Evolutionary conservation across 108 stramenopile genomes (phyloP).

Genomic region (Conticribra guillardii): DNA sequence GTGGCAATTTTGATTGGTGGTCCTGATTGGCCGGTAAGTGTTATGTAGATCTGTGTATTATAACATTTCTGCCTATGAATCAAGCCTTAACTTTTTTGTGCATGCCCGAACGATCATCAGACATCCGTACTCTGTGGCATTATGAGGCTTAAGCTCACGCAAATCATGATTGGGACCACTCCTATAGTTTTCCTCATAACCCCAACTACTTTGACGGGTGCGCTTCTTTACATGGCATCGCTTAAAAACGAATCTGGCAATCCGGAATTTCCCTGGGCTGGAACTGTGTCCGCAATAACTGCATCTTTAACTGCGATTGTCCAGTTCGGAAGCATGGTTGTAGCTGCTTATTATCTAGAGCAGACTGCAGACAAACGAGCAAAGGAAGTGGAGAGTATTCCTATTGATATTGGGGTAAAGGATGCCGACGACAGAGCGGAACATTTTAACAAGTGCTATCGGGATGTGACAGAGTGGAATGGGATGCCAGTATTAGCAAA

Average conservation of each 20-base stretch:
- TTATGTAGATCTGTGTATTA: neutral
- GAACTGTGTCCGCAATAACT: slow-evolving; percentile 51
- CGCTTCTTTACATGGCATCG: slow-evolving; percentile 59
- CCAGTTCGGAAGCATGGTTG: slow-evolving; percentile 62
- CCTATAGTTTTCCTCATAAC: slow-evolving; percentile 63
- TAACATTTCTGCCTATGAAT: neutral
- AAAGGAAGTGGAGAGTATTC: slow-evolving; percentile 49
- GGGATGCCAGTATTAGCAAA: slow-evolving; percentile 34
- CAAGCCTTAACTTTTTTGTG: neutral
- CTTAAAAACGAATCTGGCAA: slow-evolving; percentile 38
- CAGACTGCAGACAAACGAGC: slow-evolving; percentile 31
- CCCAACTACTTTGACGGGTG: slow-evolving; percentile 62
- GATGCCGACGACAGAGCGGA: slow-evolving; percentile 48
- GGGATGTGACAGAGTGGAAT: slow-evolving; percentile 48
- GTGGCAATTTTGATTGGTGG: slow-evolving; percentile 67
- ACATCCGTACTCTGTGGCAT: slow-evolving; percentile 70
- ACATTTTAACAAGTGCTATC: slow-evolving; percentile 39
- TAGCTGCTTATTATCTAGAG: slow-evolving; percentile 65
- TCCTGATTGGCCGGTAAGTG: slow-evolving; percentile 51
- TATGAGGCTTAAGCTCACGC: slow-evolving; percentile 56
- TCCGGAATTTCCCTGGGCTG: slow-evolving; percentile 53
- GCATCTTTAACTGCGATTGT: slow-evolving; percentile 54
- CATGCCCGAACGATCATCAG: slow-evolving; percentile 21
- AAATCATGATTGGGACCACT: slow-evolving; percentile 65
- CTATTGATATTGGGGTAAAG: slow-evolving; percentile 48